phyloP scores from a whole-genome alignment of 2,329 filamentous ascomycete genomes.

The Venturia aucupariae region DNA sequence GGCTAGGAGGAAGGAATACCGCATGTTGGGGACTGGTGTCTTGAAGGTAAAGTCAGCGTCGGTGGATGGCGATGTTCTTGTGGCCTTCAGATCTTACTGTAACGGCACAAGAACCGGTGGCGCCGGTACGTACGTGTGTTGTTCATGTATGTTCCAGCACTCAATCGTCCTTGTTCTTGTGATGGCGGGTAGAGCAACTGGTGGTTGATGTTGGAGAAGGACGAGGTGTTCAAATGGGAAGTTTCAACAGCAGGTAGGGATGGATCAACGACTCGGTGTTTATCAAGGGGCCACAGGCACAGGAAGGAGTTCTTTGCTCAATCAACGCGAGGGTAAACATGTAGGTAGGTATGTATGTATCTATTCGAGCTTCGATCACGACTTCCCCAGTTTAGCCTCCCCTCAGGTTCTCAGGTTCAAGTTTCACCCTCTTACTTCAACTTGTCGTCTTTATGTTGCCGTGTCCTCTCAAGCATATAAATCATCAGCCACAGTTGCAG shows the following conservation, averaged over 20 bases:
- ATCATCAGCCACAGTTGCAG: neutral
- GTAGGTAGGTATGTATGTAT: too few relatives aligned
- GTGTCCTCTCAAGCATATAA: neutral
- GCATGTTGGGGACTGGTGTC: constrained; percentile 23
- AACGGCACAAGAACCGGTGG: neutral
- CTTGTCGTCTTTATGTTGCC: neutral
- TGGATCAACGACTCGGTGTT: neutral
- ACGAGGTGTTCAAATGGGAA: neutral
- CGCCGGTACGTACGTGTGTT: neutral
- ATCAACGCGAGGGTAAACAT: neutral
- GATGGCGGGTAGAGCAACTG: neutral
- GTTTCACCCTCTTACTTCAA: neutral
- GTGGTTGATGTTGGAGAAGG: neutral
- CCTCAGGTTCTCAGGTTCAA: too few relatives aligned
- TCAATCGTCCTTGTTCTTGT: neutral
- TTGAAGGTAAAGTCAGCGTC: constrained; percentile 4
- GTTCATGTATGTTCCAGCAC: neutral
- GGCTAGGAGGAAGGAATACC: constrained; percentile 38
- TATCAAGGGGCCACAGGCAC: neutral
- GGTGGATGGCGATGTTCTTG: neutral
- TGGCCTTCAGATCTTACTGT: neutral
- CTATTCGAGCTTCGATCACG: neutral
- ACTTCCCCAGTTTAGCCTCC: too few relatives aligned
- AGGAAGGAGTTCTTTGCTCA: neutral
- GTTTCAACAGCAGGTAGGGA: neutral